phyloP scores from a whole-genome alignment of 306 rosid genomes.

The Echinosophora koreensis region DNA sequence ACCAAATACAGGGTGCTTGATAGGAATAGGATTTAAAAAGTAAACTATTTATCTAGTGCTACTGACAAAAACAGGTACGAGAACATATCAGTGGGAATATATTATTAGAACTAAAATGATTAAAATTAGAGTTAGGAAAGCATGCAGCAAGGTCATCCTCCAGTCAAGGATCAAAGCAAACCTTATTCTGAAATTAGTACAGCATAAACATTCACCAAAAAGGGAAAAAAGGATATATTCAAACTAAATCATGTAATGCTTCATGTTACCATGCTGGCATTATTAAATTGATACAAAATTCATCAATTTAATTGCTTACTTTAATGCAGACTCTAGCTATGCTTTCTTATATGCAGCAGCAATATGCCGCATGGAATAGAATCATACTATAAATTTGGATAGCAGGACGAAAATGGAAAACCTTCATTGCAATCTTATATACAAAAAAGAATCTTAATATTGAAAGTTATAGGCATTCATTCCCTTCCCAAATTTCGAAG shows the following conservation, averaged over 20 bases:
- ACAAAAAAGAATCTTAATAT: not conserved
- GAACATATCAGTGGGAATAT: no score
- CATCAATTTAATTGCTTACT: not conserved
- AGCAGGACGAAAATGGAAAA: not conserved
- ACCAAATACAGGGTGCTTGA: no score
- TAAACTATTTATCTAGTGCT: no score
- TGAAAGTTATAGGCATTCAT: not conserved
- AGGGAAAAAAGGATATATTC: conserved; percentile 33
- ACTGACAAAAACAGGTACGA: no score
- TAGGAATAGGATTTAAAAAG: no score
- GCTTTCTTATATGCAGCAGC: not conserved
- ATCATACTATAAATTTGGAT: not conserved
- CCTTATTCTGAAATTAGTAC: conserved; percentile 28
- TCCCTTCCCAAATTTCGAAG: no score
- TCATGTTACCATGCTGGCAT: not conserved
- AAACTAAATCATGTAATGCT: not conserved
- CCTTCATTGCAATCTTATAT: not conserved
- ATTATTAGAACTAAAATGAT: no score
- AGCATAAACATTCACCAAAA: not conserved
- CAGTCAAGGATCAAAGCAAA: conserved; percentile 44
- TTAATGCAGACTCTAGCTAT: conserved; percentile 12
- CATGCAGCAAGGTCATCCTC: conserved; percentile 85
- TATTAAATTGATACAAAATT: conserved; percentile 19
- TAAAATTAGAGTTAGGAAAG: conserved; percentile 22
- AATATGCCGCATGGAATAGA: not conserved